Evolutionary conservation across 2,329 filamentous ascomycete species (phyloP).

Genomic region (Colletotrichum australisinense): DNA sequence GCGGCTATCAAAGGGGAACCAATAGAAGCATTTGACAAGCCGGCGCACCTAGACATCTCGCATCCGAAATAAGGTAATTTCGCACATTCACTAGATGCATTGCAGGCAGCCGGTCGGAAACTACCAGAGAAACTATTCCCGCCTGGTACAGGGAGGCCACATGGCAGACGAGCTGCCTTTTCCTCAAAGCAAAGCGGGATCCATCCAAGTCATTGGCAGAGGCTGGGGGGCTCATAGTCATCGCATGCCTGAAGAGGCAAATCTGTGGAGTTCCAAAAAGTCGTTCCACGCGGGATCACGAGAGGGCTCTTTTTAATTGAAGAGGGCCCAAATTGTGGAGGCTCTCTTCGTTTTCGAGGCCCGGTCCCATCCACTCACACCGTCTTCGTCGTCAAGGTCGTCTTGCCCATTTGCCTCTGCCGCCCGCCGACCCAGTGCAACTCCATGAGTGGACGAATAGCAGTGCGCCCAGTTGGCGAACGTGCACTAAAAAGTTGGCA

Average conservation of each 20-base stretch:
- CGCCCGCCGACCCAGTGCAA: not conserved
- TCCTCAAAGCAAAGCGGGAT: slow-evolving; percentile 19
- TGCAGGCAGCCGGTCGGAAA: slow-evolving; percentile 18
- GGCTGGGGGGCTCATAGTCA: slow-evolving; percentile 7
- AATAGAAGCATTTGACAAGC: slow-evolving; percentile 3
- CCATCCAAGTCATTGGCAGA: slow-evolving; percentile 16
- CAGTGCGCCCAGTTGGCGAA: not conserved
- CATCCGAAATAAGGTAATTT: slow-evolving; percentile 34
- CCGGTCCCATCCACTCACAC: not conserved
- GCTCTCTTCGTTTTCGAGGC: slow-evolving; percentile 26
- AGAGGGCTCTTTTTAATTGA: slow-evolving; percentile 25
- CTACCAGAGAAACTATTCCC: slow-evolving; percentile 20
- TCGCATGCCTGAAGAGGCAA: slow-evolving; percentile 30
- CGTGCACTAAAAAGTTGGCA: not conserved
- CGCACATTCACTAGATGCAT: slow-evolving; percentile 22
- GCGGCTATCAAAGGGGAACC: not conserved
- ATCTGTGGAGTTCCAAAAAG: slow-evolving; percentile 30
- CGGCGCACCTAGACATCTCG: slow-evolving; percentile 1
- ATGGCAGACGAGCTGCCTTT: slow-evolving; percentile 31
- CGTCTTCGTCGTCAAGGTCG: slow-evolving; percentile 12
- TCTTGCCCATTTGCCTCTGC: not conserved
- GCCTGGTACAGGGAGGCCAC: slow-evolving; percentile 32
- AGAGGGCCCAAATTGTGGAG: slow-evolving; percentile 26
- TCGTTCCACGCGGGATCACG: slow-evolving; percentile 33
- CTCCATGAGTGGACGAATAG: slow-evolving; percentile 11